Evolutionary conservation across 257 asterid species (phyloP), one percentile per base, ranked within the genome.

Genomic region (Fraxinus anomala): DNA sequence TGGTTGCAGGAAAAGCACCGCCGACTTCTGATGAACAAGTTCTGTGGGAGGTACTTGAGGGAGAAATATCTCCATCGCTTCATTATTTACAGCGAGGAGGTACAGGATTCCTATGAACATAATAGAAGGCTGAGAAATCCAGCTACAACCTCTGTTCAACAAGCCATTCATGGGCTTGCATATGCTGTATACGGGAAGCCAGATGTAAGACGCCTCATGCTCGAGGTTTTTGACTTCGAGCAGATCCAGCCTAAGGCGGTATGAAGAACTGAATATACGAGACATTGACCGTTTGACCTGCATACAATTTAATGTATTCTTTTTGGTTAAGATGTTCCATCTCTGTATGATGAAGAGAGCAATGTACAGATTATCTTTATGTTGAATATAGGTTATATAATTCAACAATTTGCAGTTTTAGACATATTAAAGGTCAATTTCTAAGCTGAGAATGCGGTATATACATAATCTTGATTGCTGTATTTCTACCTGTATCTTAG

Each of bases 201-300:
- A 0, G 99, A 96, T 2, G 97, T 92, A n/a, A 85, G 98, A 83
- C 89, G 98, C 66, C 98, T 93, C 72, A 93, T 92, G 99, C 92
- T 93, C 75, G 99, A 96, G 91, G 89, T 96, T 81, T 96, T 96
- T 17, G 99, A 93, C 85, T 96, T 96, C 19, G 98, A 96, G 87
- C 98, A 93, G 78, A 84, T 82, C 76, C 99, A 91, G 81, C 99
- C 99, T 14, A 93, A 96, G 88, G 84, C 89, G 0, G 79, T 87
- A 4, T 87, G 83, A 87, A 23, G 73, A 83, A 63, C 28, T 12
- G 2, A 10, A 11, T 63, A 3, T 26, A 23, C 16, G 19, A 63
- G 33, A 44, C 5, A 10, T 54, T 54, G 26, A 54, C 12, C 10
- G 6, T 54, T 54, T n/a, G 65, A 54, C 65, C 26, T 54, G 65